Conservation (phyloP, 192 early-diverging fungal species). For the Coemansia sp. region DNA sequence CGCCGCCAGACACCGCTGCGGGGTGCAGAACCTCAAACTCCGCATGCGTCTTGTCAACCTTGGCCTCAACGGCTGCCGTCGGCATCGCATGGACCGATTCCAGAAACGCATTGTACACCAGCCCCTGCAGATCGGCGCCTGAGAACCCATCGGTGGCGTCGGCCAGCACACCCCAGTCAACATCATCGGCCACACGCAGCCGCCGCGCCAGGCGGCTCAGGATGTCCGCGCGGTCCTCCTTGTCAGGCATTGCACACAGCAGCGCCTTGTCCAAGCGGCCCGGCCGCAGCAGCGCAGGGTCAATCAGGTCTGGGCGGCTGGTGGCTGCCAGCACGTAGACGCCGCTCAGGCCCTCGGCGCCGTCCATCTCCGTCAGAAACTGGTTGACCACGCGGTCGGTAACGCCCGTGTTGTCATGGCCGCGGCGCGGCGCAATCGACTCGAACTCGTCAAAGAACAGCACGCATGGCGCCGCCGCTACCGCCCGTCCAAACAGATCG, state of each 20-base stretch:
- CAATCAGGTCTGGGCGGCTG: constrained; percentile 83
- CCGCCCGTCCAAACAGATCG: constrained; percentile 93
- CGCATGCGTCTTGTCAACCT: background rate
- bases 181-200: constrained; percentile 61
- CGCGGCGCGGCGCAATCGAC: constrained; percentile 91
- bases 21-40: constrained; percentile 15
- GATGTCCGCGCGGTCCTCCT: constrained; percentile 80
- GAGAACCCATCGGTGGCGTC: constrained; percentile 73
- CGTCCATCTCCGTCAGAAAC: constrained; percentile 98
- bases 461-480: constrained; percentile 91
- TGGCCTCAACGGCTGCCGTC: background rate
- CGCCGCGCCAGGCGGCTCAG: constrained; percentile 72
- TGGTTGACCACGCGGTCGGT: constrained; percentile 99
- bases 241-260: constrained; percentile 81
- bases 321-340: constrained; percentile 96
- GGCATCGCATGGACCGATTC: constrained; percentile 77
- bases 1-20: constrained; percentile 6
- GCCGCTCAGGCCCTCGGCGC: constrained; percentile 93
- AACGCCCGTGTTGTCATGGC: constrained; percentile 98
- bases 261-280: constrained; percentile 84
- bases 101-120: constrained; percentile 91
- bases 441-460: constrained; percentile 99
- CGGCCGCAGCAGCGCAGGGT: constrained; percentile 78
- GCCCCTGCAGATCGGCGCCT: constrained; percentile 93
- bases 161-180: constrained; percentile 70